phyloP scores from a whole-genome alignment of 495 filamentous ascomycete species.

The Penicillium samsonianum region DNA sequence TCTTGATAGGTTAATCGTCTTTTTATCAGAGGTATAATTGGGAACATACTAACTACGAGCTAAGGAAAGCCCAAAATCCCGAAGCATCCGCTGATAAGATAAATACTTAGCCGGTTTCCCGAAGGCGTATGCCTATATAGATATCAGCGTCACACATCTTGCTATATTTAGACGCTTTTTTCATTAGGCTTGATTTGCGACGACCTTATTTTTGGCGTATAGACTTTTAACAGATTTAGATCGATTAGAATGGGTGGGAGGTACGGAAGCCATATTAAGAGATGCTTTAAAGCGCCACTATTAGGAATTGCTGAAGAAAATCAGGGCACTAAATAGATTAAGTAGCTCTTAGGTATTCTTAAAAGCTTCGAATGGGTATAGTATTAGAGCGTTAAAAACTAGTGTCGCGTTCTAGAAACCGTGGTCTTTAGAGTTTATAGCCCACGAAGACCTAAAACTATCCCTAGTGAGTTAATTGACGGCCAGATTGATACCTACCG shows the following conservation, averaged over 20 bases:
- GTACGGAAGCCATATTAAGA: not conserved
- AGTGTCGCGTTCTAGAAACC: not conserved
- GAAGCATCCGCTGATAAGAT: no score
- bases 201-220: no score
- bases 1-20: no score
- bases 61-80: no score
- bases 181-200: no score
- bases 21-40: no score
- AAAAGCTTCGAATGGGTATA: not conserved
- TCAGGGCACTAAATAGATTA: not conserved
- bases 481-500: not conserved
- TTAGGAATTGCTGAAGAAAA: not conserved
- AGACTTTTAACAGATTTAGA: no score
- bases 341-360: not conserved
- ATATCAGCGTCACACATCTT: no score
- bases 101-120: no score
- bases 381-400: not conserved
- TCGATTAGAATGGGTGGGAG: not conserved
- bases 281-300: not conserved
- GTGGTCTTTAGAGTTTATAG: constrained; percentile 1
- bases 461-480: not conserved
- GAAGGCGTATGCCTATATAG: no score
- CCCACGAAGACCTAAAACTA: not conserved
- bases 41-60: no score
- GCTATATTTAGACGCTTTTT: no score